Base-by-base conservation (phyloP, 345 rosid genomes). In the Orychophragmus violaceus region DNA sequence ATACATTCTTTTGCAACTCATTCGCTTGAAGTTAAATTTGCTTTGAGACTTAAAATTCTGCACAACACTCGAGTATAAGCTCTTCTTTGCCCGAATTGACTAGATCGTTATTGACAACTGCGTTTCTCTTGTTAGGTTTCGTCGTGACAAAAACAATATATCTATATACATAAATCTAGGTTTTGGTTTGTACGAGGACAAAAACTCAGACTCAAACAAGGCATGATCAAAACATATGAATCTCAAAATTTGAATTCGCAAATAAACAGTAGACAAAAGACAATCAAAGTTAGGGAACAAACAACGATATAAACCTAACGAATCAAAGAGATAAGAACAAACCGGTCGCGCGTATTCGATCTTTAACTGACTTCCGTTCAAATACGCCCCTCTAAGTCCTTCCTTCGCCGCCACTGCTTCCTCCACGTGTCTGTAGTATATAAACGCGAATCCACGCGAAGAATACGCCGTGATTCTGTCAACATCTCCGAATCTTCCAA, bases 331-430 rank as follows among this genome's bases (percentile, higher is more conserved):
- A 82, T 68, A 68, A 78, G 90, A 72, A 88, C 95, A 74, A 94
- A 95, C 99, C 97, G 97, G 96, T 81, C 97, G 86, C 11, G 99
- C 96, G 81, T 81, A 95, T 88, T 95, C 95, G 84, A 91, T 91
- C 64, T 81, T 95, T 35, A 95, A 66, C 59, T 70, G 78, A 62
- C 59, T 79, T 19, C 99, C 97, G 29, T 81, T 83, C 57, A 91
- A 45, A 56, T 55, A 16, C 23, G 78, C 46, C n/a, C 95, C 96
- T 56, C 91, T 96, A 5, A 95, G 83, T 0, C 88, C 80, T 10
- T 82, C 87, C 75, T 81, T 88, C 11, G 99, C 99, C 18, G 86
- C 82, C 3, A 70, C 80, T 1, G 96, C 97, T 42, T 95, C 97
- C 74, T 95, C 99, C 27, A 79, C 85, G 24, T 78, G 91, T 77